Conservation (phyloP, 768 basidiomycete genomes). For the Suillus ampliporus region DNA sequence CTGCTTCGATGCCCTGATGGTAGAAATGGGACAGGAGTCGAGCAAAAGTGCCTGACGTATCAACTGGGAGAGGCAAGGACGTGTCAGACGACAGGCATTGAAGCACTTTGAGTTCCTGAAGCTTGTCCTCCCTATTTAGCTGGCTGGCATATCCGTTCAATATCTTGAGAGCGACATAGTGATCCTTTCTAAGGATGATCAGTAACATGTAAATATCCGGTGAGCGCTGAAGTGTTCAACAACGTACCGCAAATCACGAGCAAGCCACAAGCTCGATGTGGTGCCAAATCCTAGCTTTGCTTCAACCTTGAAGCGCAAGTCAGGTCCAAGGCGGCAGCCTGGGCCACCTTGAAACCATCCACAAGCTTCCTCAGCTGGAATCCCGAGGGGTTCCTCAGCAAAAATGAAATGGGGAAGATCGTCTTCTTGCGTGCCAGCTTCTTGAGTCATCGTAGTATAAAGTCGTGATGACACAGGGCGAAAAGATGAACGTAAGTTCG, state of each 20-base stretch:
- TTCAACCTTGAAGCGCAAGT: conserved; percentile 23
- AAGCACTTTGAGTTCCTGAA: conserved; percentile 28
- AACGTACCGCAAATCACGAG: conserved; percentile 26
- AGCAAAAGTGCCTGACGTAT: conserved; percentile 15
- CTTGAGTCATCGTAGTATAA: too few species aligned
- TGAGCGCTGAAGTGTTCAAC: not conserved
- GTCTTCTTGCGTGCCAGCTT: not conserved
- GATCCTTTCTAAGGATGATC: conserved; percentile 15
- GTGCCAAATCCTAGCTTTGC: conserved; percentile 32
- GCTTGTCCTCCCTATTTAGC: conserved; percentile 23
- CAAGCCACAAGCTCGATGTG: conserved; percentile 32
- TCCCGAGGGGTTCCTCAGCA: conserved; percentile 27
- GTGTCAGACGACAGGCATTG: conserved; percentile 20
- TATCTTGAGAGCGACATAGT: conserved; percentile 27
- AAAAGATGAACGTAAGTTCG: too few species aligned
- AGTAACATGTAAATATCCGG: not conserved
- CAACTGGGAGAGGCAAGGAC: conserved; percentile 1
- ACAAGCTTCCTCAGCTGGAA: conserved; percentile 24
- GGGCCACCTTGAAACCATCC: conserved; percentile 30
- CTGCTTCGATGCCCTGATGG: conserved; percentile 27
- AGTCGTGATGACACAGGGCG: too few species aligned
- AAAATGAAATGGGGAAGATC: conserved; percentile 23
- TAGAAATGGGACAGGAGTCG: conserved; percentile 25
- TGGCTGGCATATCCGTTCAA: conserved; percentile 27
- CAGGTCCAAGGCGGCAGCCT: conserved; percentile 22